These are phyloP conservation scores for Pichia kluyveri DNA, from an alignment of 805 yeast genomes.

Conservation along the genomic window DNA sequence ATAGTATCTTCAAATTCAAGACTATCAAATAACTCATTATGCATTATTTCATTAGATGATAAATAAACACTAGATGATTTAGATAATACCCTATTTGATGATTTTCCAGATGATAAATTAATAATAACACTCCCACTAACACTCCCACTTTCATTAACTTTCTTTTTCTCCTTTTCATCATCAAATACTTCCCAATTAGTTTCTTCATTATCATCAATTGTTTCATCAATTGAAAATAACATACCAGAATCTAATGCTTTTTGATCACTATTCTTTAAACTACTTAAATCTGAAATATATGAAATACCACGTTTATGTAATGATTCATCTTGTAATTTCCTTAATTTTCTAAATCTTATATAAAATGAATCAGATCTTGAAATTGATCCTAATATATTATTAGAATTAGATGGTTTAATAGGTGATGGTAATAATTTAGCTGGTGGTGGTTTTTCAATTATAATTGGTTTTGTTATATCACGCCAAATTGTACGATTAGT, in stretches of 20 bases:
- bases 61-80: constrained; percentile 9
- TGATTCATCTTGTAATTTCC: constrained; percentile 15
- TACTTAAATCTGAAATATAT: constrained; percentile 11
- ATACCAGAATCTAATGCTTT: constrained; percentile 6
- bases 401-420: neutral
- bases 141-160: too few relatives aligned
- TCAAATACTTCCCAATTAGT: constrained; percentile 12
- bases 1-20: neutral
- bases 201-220: constrained; percentile 1
- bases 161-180: neutral
- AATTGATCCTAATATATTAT: neutral
- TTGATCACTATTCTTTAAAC: constrained; percentile 5
- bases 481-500: too few relatives aligned
- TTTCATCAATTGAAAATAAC: constrained; percentile 7
- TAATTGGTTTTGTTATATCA: too few relatives aligned
- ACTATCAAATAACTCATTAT: neutral
- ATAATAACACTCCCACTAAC: too few relatives aligned
- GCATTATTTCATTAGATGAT: neutral
- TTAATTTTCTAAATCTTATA: constrained; percentile 9
- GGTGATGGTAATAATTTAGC: too few relatives aligned
- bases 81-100: neutral
- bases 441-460: too few relatives aligned
- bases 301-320: constrained; percentile 17
- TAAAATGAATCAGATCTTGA: constrained; percentile 12
- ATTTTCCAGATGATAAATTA: too few relatives aligned